Base-by-base conservation (phyloP, 495 filamentous ascomycete genomes). In the Aspergillus bridgeri region DNA sequence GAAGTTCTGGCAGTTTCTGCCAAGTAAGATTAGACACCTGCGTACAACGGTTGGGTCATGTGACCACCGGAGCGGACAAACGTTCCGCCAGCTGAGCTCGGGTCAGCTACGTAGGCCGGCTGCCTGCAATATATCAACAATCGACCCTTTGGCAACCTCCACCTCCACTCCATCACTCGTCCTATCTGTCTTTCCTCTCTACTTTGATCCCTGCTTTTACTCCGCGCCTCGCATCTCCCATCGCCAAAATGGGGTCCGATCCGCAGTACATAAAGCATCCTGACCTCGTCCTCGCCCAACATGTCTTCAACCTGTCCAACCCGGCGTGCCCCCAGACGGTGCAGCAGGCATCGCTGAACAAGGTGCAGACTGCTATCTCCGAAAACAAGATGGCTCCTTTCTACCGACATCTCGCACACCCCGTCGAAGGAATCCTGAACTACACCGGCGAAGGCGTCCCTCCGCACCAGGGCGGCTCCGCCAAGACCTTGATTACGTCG, bases 371-470 rank as follows among this genome's bases (percentile, higher is more conserved):
- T 86, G 95, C 85, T 64, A 96, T 98, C 76, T 78, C 74, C 56
- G 90, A 96, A 72, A 80, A 94, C 66, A 95, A 96, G 77, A 97
- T 98, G 91, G 94, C 95, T 42, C 93, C 94, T 17, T 84, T 98
- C 25, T 98, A 98, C 75, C 87, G 91, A 63, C 90, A 96, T 69
- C 86, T 98, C 24, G 95, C 95, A 43, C 94, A 98, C 71, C 94
- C 94, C 13, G 78, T 80, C n/a, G 91, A 96, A 57, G 94, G 94
- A 54, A 87, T 96, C 64, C 76, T 98, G 65, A 96, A 96, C 69
- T 72, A 76, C 51, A 76, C 80, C 18, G 89, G 89, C 46, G 90
- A 93, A 76, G 84, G 86, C 55, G 77, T 83, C 56, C 73, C 83
- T 51, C 79, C 83, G 65, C 82, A 82, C 50, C 72, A 83, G 48